These are phyloP conservation scores for Citeromyces hawaiiensis DNA, from an alignment of 1,139 yeast species.

Conservation along the genomic window DNA sequence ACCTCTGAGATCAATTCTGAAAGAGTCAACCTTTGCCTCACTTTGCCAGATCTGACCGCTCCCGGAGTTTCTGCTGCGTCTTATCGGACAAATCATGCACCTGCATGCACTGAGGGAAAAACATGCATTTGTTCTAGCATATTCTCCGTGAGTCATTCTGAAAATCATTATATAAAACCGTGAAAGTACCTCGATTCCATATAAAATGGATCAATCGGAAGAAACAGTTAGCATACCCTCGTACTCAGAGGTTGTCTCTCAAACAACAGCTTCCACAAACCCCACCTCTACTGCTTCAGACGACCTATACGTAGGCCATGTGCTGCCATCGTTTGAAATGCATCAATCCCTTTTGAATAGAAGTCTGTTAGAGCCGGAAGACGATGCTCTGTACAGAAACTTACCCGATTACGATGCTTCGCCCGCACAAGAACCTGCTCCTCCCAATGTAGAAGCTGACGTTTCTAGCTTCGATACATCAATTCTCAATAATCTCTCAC, in stretches of 20 bases:
- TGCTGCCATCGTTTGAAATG: slow-evolving; percentile 54
- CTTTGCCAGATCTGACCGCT: no score
- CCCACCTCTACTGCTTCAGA: not conserved
- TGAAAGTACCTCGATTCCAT: not conserved
- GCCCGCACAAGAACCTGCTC: slow-evolving; percentile 2
- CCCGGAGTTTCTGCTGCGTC: no score
- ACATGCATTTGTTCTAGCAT: no score
- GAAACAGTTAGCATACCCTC: not conserved
- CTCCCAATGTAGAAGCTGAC: slow-evolving; percentile 8
- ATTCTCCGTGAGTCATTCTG: not conserved
- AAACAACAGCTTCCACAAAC: not conserved
- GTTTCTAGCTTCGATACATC: slow-evolving; percentile 14
- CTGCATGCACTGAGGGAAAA: not conserved
- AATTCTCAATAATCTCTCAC: slow-evolving; percentile 20
- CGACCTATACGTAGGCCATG: slow-evolving; percentile 19
- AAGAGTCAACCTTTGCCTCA: no score
- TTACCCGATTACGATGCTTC: slow-evolving; percentile 2
- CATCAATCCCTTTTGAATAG: slow-evolving; percentile 40
- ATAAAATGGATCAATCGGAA: not conserved
- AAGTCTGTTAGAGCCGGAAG: slow-evolving; percentile 9
- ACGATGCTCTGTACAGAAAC: slow-evolving; percentile 5
- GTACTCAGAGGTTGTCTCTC: not conserved
- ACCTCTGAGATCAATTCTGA: no score
- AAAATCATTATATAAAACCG: no score
- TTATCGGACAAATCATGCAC: not conserved